Base-by-base conservation (phyloP, 2,329 filamentous ascomycete species). In the Coniochaeta sp. region DNA sequence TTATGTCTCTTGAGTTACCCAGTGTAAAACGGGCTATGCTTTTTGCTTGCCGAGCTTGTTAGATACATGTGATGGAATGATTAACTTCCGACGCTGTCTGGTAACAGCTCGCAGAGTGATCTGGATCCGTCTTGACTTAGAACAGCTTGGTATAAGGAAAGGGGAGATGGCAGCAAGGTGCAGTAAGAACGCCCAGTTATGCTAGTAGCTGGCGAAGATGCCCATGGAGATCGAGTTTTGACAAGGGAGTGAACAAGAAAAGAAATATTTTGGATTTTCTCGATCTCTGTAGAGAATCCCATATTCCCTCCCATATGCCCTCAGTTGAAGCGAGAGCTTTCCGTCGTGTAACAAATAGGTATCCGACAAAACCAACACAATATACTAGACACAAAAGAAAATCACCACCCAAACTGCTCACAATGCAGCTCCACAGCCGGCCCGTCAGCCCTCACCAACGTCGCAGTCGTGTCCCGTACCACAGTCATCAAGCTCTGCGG, bases 361-460 rank as follows among this genome's bases (percentile, higher is more conserved):
- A 24, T 42, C 38, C 38, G 51, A 53, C 50, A 51, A 48, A 27
- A 27, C 49, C 32, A 48, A 48, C 35, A 47, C 31, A 50, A 42
- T 40, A n/a, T 42, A 18, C 38, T 12, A 30, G 27, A 30, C 27
- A 52, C 30, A 40, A 16, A 52, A 9, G 20, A 45, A n/a, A 31
- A 35, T 60, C 48, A 74, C 72, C 72, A 75, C 2, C 71, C 71
- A 54, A 77, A 76, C 58, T 75, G 67, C 59, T 78, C 76, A 55
- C 70, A 74, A 58, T 78, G 74, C 46, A 78, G 63, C 58, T 77
- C 74, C n/a, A 79, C 67, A 26, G 69, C 72, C 1, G 75, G 72
- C 3, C 75, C 76, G 22, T 67, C 64, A 1, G 66, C 62, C 1
- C 61, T 64, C 31, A 79, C 76, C 56, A 67, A 67, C 27, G 62